phyloP scores from a whole-genome alignment of 805 yeast genomes.

The Grigorovia humatica region DNA sequence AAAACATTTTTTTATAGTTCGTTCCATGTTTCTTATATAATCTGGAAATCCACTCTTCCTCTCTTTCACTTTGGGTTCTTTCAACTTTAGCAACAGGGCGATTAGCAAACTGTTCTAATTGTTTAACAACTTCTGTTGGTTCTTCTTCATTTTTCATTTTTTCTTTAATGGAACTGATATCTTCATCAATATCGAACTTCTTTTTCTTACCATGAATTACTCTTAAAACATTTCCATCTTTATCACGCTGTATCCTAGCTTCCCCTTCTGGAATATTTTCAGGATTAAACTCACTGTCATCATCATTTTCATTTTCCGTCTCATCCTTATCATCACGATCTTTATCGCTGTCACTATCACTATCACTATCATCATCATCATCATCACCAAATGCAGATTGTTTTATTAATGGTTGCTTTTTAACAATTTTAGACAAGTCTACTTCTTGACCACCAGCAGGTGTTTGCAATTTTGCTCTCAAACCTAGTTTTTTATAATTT shows the following conservation, averaged over 20 bases:
- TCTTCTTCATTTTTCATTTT: constrained; percentile 16
- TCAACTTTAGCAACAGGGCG: constrained; percentile 34
- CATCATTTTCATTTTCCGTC: constrained; percentile 5
- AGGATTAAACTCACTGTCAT: constrained; percentile 31
- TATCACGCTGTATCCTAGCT: constrained; percentile 66
- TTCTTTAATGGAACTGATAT: constrained; percentile 22
- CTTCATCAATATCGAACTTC: constrained; percentile 25
- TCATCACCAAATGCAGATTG: constrained; percentile 13
- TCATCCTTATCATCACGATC: constrained; percentile 8
- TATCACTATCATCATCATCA: constrained; percentile 29
- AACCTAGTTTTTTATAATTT: constrained; percentile 76
- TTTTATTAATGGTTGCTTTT: constrained; percentile 27
- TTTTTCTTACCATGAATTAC: constrained; percentile 64
- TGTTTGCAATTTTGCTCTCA: constrained; percentile 52
- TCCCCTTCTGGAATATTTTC: constrained; percentile 64
- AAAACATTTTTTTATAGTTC: constrained; percentile 79
- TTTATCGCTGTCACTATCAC: constrained; percentile 25
- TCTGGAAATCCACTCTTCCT: constrained; percentile 55
- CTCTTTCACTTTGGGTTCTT: constrained; percentile 59
- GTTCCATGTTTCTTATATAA: constrained; percentile 76
- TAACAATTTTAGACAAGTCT: constrained; percentile 33
- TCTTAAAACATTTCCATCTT: constrained; percentile 52
- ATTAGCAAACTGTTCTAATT: constrained; percentile 54
- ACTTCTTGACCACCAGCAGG: constrained; percentile 78
- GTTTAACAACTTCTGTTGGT: constrained; percentile 50